These are phyloP conservation scores for Leishmania aethiopica DNA, from an alignment of 208 protist genomes.

Conservation along the genomic window DNA sequence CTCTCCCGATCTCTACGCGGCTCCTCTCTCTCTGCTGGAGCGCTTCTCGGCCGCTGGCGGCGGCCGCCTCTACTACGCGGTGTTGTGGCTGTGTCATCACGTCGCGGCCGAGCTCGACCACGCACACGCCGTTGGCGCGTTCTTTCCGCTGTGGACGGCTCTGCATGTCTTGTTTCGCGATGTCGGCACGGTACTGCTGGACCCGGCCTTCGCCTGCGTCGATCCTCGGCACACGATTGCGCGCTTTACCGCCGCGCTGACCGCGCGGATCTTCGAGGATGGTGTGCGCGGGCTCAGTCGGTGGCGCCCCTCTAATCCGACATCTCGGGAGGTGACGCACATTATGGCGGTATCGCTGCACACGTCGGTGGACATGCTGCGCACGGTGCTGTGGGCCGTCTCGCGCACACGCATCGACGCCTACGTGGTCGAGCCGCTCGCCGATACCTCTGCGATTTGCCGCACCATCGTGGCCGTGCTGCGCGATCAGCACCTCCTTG, in stretches of 20 bases:
- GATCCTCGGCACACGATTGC: slow-evolving; percentile 55
- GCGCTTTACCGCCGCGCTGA: slow-evolving; percentile 31
- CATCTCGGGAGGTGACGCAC: slow-evolving; percentile 29
- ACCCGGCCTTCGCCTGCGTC: slow-evolving; percentile 40
- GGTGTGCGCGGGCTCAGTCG: slow-evolving; percentile 37
- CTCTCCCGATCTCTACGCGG: slow-evolving; percentile 25
- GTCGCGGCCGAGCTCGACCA: slow-evolving; percentile 8
- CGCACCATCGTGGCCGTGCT: slow-evolving; percentile 26
- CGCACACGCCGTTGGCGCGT: slow-evolving; percentile 1
- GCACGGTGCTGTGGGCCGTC: slow-evolving; percentile 27
- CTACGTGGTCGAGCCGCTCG: slow-evolving; percentile 31
- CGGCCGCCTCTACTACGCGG: slow-evolving; percentile 52
- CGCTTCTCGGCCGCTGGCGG: slow-evolving; percentile 31
- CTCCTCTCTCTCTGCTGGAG: slow-evolving; percentile 14
- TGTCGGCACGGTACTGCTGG: slow-evolving; percentile 52
- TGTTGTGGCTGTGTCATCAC: slow-evolving; percentile 35
- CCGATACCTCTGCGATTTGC: slow-evolving; percentile 22
- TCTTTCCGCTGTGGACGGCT: slow-evolving; percentile 36
- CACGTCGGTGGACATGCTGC: slow-evolving; percentile 37
- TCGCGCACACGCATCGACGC: slow-evolving; percentile 34
- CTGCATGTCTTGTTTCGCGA: slow-evolving; percentile 41
- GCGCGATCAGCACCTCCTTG: slow-evolving; percentile 38
- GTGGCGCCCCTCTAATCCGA: slow-evolving; percentile 44
- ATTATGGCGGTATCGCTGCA: slow-evolving; percentile 33
- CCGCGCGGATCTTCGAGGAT: slow-evolving; percentile 25